These are phyloP conservation scores for Pelagophyceae sp. DNA, from an alignment of 352 stramenopile genomes.

Conservation along the genomic window DNA sequence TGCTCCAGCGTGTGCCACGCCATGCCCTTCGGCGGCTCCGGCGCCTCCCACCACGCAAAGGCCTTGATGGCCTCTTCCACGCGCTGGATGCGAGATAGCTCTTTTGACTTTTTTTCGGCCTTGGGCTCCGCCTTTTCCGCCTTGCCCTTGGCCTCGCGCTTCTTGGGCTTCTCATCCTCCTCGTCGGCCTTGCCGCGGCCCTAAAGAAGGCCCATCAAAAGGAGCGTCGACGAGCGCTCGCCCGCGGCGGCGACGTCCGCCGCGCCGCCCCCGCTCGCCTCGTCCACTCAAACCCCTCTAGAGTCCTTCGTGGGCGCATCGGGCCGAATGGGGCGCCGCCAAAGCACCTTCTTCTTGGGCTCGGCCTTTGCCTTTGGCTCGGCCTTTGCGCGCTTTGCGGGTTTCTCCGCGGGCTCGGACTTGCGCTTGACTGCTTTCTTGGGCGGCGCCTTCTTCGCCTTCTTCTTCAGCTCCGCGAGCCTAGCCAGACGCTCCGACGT, in stretches of 20 bases:
- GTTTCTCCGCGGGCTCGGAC: slow-evolving; percentile 79
- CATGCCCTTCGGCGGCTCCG: slow-evolving; percentile 79
- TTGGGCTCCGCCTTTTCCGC: slow-evolving; percentile 73
- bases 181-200: slow-evolving; percentile 11
- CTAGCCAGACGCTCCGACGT: too few species aligned
- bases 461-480: not conserved
- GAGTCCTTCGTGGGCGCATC: too few species aligned
- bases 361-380: slow-evolving; percentile 79
- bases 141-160: slow-evolving; percentile 31
- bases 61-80: slow-evolving; percentile 94
- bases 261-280: too few species aligned
- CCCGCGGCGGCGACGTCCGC: too few species aligned
- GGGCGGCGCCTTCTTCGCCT: not conserved
- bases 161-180: slow-evolving; percentile 8
- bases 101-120: slow-evolving; percentile 77
- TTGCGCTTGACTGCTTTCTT: slow-evolving; percentile 30
- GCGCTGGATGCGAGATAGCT: slow-evolving; percentile 80
- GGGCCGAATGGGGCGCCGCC: too few species aligned
- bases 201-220: not conserved
- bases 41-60: slow-evolving; percentile 98
- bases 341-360: too few species aligned
- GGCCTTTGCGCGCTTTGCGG: too few species aligned
- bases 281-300: too few species aligned
- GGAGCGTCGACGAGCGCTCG: too few species aligned
- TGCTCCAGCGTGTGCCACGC: slow-evolving; percentile 99